Evolutionary conservation across 805 yeast species (phyloP), one percentile per base, ranked within the genome.

Genomic region (Kregervanrija delftensis): DNA sequence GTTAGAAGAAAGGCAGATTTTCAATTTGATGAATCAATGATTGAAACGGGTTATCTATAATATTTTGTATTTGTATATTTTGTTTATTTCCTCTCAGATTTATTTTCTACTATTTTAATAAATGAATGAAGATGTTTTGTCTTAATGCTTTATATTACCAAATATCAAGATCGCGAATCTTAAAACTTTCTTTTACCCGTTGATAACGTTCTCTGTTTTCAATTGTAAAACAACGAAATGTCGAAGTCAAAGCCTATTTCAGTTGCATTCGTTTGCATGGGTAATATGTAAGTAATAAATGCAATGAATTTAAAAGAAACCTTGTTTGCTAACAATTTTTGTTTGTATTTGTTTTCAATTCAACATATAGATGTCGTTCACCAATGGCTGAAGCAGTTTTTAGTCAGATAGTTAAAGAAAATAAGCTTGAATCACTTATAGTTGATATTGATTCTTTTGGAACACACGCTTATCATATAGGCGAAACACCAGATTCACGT

Each of bases 331-430:
- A 50, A 14, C 45, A 35, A 17, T 36, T 34, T 35, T 42, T 30
- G 15, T 38, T 14, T 5, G 28, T 22, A 11, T n/a, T 14, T 9
- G n/a, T 30, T 41, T 41, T 42, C 9, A 39, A 17, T 45, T 42
- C 22, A 44, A 37, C 28, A 11, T n/a, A n/a, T 33, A 81, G 86
- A 16, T 89, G 97, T 59, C 90, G 97, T 40, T 88, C 96, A 2
- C 98, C 98, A 11, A 91, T 90, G 98, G 97, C 98, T 0, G 97
- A 91, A 59, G 96, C 96, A 0, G 86, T 89, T 1, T 88, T 90
- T 65, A 71, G 69, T 40, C 79, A 86, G 47, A 67, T 69, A 12
- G 95, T 86, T 9, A 61, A 76, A 37, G 60, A 76, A 37, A 61
- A 65, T 15, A 81, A 82, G 0, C 61, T 68, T 30, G 57, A 49